Percentiles rank a stretch among this genome's conserved stretches.
phyloP scores from a whole-genome alignment of 148 eudicot species.

The Chenopodium formosanum region DNA sequence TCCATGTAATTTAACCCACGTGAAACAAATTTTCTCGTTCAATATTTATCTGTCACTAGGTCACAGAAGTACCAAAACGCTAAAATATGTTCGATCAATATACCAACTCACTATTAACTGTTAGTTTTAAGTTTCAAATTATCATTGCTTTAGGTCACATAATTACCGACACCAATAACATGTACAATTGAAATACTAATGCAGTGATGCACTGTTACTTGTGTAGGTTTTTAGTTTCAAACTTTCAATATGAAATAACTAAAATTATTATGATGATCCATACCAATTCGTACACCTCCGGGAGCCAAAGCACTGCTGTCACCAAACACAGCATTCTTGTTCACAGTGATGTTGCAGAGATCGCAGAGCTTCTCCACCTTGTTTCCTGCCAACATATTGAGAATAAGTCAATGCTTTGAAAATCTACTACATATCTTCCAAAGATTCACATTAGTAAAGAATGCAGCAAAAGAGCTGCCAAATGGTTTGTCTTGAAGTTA shows the following conservation, averaged over 20 bases:
- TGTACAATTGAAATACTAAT: background rate
- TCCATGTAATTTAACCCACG: background rate
- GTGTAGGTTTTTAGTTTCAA: no score
- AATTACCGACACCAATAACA: background rate
- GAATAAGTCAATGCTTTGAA: background rate
- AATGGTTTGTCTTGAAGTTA: conserved; percentile 24
- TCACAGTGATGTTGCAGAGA: conserved; percentile 91
- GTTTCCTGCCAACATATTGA: conserved; percentile 56
- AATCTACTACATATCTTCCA: background rate
- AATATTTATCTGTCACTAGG: background rate
- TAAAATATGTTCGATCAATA: background rate
- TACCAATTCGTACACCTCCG: conserved; percentile 96
- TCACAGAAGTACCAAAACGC: background rate
- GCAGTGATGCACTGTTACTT: no score
- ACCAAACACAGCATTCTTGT: conserved; percentile 99
- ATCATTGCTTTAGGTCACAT: no score
- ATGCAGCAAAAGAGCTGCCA: background rate
- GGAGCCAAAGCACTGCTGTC: conserved; percentile 98
- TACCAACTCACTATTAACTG: no score
- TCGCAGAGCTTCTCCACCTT: conserved; percentile 99
- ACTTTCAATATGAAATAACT: no score
- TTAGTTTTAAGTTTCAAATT: no score
- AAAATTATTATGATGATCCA: conserved; percentile 14
- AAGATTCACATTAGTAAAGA: background rate
- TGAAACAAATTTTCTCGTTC: background rate